A percentile compares a stretch with the other conserved stretches of the same genome.
phyloP scores from a whole-genome alignment of 495 filamentous ascomycete genomes.

The Neurospora sp. region DNA sequence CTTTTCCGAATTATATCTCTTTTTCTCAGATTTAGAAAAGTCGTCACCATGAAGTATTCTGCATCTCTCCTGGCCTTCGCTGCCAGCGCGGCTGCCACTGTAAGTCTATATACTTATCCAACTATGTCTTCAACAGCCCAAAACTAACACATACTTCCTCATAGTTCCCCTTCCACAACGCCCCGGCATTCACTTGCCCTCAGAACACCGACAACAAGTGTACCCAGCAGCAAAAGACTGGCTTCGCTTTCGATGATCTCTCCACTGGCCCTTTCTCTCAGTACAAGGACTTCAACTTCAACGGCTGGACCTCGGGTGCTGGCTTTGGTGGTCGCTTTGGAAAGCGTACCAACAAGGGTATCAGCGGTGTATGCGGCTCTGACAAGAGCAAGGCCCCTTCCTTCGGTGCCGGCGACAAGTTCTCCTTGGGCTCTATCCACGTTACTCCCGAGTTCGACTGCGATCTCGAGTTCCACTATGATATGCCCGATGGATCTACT shows the following conservation, averaged over 20 bases:
- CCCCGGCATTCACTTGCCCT: conserved; percentile 54
- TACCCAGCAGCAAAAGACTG: conserved; percentile 49
- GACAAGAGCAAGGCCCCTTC: conserved; percentile 42
- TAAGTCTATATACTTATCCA: conserved; percentile 20
- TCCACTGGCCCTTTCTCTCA: conserved; percentile 46
- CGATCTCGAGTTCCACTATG: conserved; percentile 72
- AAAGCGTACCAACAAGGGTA: conserved; percentile 47
- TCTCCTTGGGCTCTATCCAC: conserved; percentile 66
- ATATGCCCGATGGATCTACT: conserved; percentile 64
- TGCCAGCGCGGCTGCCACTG: conserved; percentile 47
- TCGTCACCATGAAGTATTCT: conserved; percentile 37
- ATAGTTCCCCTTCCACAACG: conserved; percentile 43
- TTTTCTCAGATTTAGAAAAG: not conserved
- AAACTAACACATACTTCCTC: conserved; percentile 10
- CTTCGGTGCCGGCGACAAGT: conserved; percentile 48
- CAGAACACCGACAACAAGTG: conserved; percentile 70
- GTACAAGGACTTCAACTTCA: conserved; percentile 67
- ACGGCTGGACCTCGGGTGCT: conserved; percentile 55
- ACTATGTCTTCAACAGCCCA: not conserved
- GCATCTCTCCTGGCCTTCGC: conserved; percentile 45
- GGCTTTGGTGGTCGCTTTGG: conserved; percentile 38
- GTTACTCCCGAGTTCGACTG: conserved; percentile 62
- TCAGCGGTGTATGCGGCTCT: conserved; percentile 44
- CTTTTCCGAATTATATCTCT: conserved; percentile 10
- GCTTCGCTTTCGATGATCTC: conserved; percentile 64